Conservation (phyloP, 2,329 filamentous ascomycete genomes). For the Macrophomina tecta region DNA sequence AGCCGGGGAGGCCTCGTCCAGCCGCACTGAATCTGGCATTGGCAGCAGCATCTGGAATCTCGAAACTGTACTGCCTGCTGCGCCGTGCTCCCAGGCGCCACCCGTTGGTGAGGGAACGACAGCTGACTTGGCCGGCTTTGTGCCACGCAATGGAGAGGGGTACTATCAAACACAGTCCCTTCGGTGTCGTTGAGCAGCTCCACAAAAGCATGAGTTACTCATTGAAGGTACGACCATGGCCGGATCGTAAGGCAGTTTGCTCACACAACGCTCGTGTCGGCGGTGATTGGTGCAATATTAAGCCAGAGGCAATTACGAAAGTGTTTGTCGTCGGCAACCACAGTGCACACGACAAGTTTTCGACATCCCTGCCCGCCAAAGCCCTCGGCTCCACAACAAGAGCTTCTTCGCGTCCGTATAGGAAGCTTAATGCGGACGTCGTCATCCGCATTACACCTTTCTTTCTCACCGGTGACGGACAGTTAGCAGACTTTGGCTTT, state of each 20-base stretch:
- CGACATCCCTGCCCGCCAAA: slow-evolving; percentile 4
- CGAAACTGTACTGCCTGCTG: slow-evolving; percentile 17
- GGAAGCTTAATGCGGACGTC: slow-evolving; percentile 19
- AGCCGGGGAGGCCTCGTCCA: slow-evolving; percentile 1
- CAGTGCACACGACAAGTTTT: slow-evolving; percentile 4
- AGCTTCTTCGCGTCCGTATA: background rate
- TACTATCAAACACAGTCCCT: slow-evolving; percentile 15
- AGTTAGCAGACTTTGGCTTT: slow-evolving; percentile 17
- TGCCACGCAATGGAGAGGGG: slow-evolving; percentile 11
- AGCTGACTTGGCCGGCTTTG: slow-evolving; percentile 14
- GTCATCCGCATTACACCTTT: slow-evolving; percentile 3
- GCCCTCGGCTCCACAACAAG: slow-evolving; percentile 14
- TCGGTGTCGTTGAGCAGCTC: slow-evolving; percentile 15
- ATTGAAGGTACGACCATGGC: slow-evolving; percentile 10
- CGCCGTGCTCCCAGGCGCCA: slow-evolving; percentile 9
- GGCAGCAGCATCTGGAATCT: slow-evolving; percentile 25
- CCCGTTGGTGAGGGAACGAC: slow-evolving; percentile 24
- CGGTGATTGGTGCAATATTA: slow-evolving; percentile 24
- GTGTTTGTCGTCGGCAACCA: slow-evolving; percentile 18
- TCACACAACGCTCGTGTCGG: slow-evolving; percentile 12
- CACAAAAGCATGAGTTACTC: slow-evolving; percentile 17
- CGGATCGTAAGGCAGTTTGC: slow-evolving; percentile 15
- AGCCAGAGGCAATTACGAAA: slow-evolving; percentile 26
- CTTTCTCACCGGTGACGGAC: background rate
- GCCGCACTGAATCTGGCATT: slow-evolving; percentile 15